Conservation (phyloP, 2,329 filamentous ascomycete species). For the Pseudogymnoascus sp. region DNA sequence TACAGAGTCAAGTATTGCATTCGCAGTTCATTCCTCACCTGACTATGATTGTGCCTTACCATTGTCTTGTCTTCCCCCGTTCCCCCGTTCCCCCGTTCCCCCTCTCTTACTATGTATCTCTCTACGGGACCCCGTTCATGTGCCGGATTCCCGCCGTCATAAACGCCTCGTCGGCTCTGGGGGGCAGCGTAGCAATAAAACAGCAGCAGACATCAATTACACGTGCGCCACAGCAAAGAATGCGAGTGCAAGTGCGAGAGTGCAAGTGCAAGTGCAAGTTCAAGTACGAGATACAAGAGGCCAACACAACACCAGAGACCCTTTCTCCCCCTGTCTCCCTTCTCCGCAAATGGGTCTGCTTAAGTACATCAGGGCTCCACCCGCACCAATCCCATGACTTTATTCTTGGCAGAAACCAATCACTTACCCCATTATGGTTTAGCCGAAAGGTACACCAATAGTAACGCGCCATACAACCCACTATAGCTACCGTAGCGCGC, state of each 20-base stretch:
- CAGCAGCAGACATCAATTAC: not conserved
- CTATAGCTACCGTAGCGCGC: not conserved
- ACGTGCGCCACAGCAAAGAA: not conserved
- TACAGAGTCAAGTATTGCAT: too few relatives aligned
- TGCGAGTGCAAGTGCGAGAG: too few relatives aligned
- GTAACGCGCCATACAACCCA: not conserved
- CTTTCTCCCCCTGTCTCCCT: not conserved
- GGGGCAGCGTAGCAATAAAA: too few relatives aligned
- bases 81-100: too few relatives aligned
- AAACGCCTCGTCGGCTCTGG: not conserved
- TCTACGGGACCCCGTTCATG: not conserved
- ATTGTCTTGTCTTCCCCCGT: too few relatives aligned
- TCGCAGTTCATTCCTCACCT: not conserved
- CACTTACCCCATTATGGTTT: not conserved
- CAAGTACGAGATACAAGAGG: too few relatives aligned
- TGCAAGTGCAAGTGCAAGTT: too few relatives aligned
- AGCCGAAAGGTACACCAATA: constrained; percentile 1
- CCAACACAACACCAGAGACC: not conserved
- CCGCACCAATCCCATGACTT: not conserved
- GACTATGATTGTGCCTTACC: not conserved
- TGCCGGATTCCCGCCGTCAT: not conserved
- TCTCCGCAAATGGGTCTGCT: not conserved
- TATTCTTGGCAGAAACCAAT: not conserved
- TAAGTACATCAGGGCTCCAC: not conserved
- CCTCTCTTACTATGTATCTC: not conserved